These are phyloP conservation scores for Nyctanthes arbortristis DNA, from an alignment of 257 asterid genomes.

Conservation along the genomic window DNA sequence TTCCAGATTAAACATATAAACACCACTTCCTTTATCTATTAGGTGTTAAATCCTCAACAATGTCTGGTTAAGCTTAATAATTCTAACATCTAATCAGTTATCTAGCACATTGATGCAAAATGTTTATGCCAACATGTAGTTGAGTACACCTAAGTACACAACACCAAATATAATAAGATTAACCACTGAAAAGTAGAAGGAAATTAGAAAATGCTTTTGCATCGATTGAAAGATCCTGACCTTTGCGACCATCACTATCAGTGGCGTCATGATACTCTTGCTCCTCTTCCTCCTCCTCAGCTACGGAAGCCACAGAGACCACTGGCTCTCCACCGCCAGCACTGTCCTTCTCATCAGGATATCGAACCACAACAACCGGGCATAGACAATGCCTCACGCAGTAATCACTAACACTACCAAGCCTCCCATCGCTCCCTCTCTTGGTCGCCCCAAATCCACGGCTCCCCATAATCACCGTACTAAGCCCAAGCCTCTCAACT, in stretches of 20 bases:
- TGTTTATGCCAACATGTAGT: neutral
- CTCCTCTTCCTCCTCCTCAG: constrained; percentile 65
- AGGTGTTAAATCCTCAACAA: neutral
- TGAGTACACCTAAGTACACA: neutral
- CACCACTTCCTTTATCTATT: neutral
- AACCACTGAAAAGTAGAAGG: neutral
- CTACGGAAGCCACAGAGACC: constrained; percentile 64
- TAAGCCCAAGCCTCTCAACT: constrained; percentile 86
- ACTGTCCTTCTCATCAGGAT: constrained; percentile 65
- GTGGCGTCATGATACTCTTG: constrained; percentile 75
- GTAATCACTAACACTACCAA: constrained; percentile 94
- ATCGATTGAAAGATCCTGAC: constrained; percentile 22
- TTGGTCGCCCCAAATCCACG: constrained; percentile 82
- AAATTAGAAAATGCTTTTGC: neutral
- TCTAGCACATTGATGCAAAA: neutral
- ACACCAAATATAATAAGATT: neutral
- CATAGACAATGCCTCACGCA: constrained; percentile 96
- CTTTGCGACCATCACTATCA: constrained; percentile 71
- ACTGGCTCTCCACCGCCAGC: constrained; percentile 41
- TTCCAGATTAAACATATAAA: neutral
- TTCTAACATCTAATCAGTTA: neutral
- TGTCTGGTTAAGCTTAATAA: neutral
- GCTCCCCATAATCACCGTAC: constrained; percentile 92
- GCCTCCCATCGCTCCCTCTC: constrained; percentile 74
- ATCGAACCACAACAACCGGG: constrained; percentile 89